Conservation (phyloP, 805 yeast species). For the Lipomyces yamanashiensis region DNA sequence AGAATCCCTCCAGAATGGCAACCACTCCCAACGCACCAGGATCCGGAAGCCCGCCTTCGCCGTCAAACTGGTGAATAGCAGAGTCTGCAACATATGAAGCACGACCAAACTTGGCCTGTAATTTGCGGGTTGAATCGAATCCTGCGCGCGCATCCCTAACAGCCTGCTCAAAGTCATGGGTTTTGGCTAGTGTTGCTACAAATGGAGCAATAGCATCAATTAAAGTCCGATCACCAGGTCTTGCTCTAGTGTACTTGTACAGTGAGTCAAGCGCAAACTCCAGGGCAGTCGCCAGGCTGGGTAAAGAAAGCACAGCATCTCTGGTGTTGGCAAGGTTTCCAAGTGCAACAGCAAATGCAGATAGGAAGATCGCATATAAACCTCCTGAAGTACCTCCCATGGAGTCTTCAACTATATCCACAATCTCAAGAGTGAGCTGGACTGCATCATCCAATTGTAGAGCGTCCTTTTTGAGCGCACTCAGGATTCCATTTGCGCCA, state of each 20-base stretch:
- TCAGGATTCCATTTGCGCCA: conserved; percentile 71
- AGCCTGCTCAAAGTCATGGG: conserved; percentile 71
- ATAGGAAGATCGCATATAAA: conserved; percentile 70
- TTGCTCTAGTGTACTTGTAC: conserved; percentile 83
- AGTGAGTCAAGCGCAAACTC: conserved; percentile 68
- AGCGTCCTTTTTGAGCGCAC: background rate
- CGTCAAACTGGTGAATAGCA: conserved; percentile 56
- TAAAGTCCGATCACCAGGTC: conserved; percentile 57
- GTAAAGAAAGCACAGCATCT: conserved; percentile 26
- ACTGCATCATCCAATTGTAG: conserved; percentile 5
- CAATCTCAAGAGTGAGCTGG: conserved; percentile 51
- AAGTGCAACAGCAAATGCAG: conserved; percentile 14
- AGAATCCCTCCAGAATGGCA: conserved; percentile 55
- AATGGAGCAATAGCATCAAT: conserved; percentile 89
- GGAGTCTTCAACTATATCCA: conserved; percentile 78
- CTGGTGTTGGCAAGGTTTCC: conserved; percentile 26
- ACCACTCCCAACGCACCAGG: conserved; percentile 93
- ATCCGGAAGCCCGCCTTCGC: conserved; percentile 66
- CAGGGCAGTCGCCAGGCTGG: conserved; percentile 42
- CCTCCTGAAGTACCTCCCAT: conserved; percentile 99
- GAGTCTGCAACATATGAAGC: conserved; percentile 71
- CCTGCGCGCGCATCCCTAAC: conserved; percentile 52
- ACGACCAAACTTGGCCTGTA: conserved; percentile 87
- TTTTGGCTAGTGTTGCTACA: conserved; percentile 53
- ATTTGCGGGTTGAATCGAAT: conserved; percentile 70